phyloP scores from a whole-genome alignment of 1,284 basidiomycete species.

The Ganoderma lingzhi region DNA sequence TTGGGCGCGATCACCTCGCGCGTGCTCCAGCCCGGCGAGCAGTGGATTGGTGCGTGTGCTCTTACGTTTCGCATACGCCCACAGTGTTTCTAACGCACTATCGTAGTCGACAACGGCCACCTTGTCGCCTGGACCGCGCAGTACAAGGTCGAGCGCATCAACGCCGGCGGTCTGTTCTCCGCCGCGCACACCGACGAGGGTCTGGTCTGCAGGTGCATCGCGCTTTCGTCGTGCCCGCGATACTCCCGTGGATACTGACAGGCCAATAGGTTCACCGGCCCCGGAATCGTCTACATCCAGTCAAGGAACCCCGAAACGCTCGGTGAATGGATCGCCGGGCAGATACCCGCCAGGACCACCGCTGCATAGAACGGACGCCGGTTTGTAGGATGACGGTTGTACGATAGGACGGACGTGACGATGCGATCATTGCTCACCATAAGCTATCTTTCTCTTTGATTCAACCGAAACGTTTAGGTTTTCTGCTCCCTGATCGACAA shows the following conservation, averaged over 20 bases:
- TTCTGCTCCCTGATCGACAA: no score
- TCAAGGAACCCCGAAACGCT: constrained; percentile 43
- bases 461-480: no score
- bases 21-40: constrained; percentile 41
- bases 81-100: not conserved
- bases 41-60: constrained; percentile 42
- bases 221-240: not conserved
- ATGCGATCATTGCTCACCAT: no score
- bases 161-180: constrained; percentile 42
- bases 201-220: constrained; percentile 41
- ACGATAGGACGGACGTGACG: not conserved
- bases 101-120: constrained; percentile 43
- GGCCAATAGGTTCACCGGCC: constrained; percentile 40
- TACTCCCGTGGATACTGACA: not conserved
- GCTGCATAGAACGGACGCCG: not conserved
- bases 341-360: constrained; percentile 30
- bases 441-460: no score
- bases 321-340: constrained; percentile 40
- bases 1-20: constrained; percentile 43
- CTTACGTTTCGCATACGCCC: not conserved
- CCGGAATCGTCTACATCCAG: constrained; percentile 44
- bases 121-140: constrained; percentile 45
- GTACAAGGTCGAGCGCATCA: constrained; percentile 44
- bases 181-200: constrained; percentile 43
- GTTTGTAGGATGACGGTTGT: not conserved